These are phyloP conservation scores for Trichoderma sp. DNA, from an alignment of 2,329 filamentous ascomycete genomes.

Conservation along the genomic window DNA sequence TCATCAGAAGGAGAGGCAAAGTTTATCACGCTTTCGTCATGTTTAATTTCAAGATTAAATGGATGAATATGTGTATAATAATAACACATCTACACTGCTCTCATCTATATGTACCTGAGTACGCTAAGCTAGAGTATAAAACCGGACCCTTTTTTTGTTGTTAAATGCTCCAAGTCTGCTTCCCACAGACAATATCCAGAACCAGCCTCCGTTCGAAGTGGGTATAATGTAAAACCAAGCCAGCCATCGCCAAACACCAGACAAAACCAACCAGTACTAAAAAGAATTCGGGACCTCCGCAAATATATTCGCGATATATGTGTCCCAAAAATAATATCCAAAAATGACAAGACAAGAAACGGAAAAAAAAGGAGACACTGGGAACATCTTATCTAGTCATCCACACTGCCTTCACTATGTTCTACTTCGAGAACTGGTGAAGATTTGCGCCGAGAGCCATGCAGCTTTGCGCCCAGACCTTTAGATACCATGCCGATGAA, in stretches of 20 bases:
- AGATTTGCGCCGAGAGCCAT: conserved; percentile 37
- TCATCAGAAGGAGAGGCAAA: background rate
- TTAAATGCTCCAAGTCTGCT: conserved; percentile 4
- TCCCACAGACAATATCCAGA: conserved; percentile 21
- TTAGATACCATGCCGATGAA: conserved; percentile 37
- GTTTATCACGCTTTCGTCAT: background rate
- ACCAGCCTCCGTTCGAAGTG: conserved; percentile 19
- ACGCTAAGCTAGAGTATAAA: conserved; percentile 1
- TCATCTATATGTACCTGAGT: conserved; percentile 6
- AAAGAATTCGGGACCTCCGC: background rate
- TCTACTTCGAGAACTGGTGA: conserved; percentile 40
- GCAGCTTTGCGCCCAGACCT: conserved; percentile 36
- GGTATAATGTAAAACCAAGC: conserved; percentile 28
- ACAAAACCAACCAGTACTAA: conserved; percentile 2
- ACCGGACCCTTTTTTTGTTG: conserved; percentile 3
- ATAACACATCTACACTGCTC: conserved; percentile 5
- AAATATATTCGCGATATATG: conserved; percentile 13
- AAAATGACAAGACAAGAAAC: conserved; percentile 15
- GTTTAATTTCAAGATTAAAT: background rate
- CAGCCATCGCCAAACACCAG: conserved; percentile 16
- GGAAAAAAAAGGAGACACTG: background rate
- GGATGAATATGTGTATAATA: background rate
- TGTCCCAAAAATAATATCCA: conserved; percentile 22
- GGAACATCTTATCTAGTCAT: conserved; percentile 21
- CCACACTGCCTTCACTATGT: conserved; percentile 37